These are phyloP conservation scores for Zalerion maritima DNA, from an alignment of 495 filamentous ascomycete genomes.

Conservation along the genomic window DNA sequence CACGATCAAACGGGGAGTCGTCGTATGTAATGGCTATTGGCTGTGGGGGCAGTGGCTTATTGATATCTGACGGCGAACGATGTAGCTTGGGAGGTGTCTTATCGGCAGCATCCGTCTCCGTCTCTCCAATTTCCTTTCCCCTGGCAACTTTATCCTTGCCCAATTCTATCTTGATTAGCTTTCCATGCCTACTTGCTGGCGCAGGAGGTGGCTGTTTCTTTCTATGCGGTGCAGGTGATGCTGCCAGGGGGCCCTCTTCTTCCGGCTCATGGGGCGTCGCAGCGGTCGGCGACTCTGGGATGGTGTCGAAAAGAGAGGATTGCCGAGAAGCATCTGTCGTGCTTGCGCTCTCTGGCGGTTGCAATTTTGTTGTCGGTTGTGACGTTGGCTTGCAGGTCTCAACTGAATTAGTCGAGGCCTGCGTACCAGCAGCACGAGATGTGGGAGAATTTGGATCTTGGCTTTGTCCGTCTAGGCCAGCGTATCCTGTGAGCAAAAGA, in stretches of 20 bases:
- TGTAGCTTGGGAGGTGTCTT: too few relatives aligned
- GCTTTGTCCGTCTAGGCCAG: too few relatives aligned
- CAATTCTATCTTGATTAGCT: slow-evolving; percentile 38
- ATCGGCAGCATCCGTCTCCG: too few relatives aligned
- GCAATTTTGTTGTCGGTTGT: slow-evolving; percentile 3
- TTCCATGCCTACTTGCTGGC: slow-evolving; percentile 53
- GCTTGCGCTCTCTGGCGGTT: slow-evolving; percentile 25
- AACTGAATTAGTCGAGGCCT: slow-evolving; percentile 3
- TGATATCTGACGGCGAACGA: slow-evolving; percentile 28
- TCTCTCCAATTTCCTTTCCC: too few relatives aligned
- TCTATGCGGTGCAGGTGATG: slow-evolving; percentile 11
- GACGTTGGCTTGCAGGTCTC: slow-evolving; percentile 1
- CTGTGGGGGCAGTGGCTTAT: slow-evolving; percentile 32
- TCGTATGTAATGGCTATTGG: slow-evolving; percentile 25
- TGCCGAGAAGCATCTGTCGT: slow-evolving; percentile 32
- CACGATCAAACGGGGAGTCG: slow-evolving; percentile 28
- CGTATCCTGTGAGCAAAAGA: slow-evolving; percentile 44
- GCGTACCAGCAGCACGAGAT: slow-evolving; percentile 7
- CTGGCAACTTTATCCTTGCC: slow-evolving; percentile 13
- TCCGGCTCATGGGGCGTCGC: slow-evolving; percentile 24
- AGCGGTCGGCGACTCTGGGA: slow-evolving; percentile 14
- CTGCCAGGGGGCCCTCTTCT: slow-evolving; percentile 15
- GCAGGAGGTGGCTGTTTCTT: slow-evolving; percentile 38
- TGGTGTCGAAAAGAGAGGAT: slow-evolving; percentile 27
- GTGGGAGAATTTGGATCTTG: too few relatives aligned